phyloP scores from a whole-genome alignment of 1,284 basidiomycete genomes.

The Neonothopanus nambi region DNA sequence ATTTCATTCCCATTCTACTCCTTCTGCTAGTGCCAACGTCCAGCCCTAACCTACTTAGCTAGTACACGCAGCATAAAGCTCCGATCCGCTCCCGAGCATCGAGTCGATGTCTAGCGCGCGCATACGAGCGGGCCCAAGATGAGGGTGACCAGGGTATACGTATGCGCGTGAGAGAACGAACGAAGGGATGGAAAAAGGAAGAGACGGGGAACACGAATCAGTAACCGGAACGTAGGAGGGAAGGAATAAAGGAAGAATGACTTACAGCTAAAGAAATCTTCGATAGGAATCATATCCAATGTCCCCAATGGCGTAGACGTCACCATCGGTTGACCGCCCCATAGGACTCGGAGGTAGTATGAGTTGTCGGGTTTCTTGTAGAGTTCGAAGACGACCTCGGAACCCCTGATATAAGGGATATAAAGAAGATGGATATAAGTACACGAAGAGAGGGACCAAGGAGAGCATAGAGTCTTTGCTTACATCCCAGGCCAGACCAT shows the following conservation, averaged over 20 bases:
- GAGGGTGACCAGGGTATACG: not conserved
- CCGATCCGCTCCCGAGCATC: constrained; percentile 33
- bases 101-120: constrained; percentile 39
- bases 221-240: too few relatives aligned
- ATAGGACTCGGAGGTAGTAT: constrained; percentile 44
- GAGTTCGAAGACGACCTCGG: constrained; percentile 45
- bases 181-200: not conserved
- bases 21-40: too few relatives aligned
- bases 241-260: constrained; percentile 12
- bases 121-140: too few relatives aligned
- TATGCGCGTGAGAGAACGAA: not conserved
- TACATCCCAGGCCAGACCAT: constrained; percentile 55
- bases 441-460: too few relatives aligned
- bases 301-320: constrained; percentile 44
- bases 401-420: constrained; percentile 30
- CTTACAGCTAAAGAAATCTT: constrained; percentile 41
- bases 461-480: constrained; percentile 5
- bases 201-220: not conserved
- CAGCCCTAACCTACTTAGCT: not conserved
- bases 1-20: too few relatives aligned
- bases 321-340: constrained; percentile 46
- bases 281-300: constrained; percentile 44
- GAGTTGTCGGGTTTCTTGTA: constrained; percentile 29
- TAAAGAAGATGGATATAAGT: not conserved
- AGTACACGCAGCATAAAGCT: constrained; percentile 33